Percentiles rank a stretch among this genome's conserved stretches.
Conservation (phyloP, 2,329 filamentous ascomycete species). For the Neofusicoccum sp. region DNA sequence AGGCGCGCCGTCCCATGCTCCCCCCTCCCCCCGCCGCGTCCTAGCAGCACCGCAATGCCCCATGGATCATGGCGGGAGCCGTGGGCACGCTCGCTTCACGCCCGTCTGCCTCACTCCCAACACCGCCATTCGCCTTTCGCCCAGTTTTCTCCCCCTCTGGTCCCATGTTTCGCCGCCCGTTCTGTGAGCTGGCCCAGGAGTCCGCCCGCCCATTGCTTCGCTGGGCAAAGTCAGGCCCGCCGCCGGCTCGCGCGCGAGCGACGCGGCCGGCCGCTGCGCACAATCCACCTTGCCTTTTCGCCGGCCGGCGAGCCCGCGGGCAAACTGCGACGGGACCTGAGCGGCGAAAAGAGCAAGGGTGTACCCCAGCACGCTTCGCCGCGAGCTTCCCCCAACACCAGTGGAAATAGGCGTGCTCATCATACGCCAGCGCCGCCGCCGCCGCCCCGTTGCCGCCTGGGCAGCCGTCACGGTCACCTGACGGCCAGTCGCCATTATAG, state of each 20-base stretch:
- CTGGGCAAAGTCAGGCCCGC: constrained; percentile 6
- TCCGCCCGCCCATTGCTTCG: background rate
- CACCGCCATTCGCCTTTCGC: constrained; percentile 8
- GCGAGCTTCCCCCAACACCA: background rate
- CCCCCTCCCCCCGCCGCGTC: background rate
- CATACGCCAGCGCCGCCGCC: background rate
- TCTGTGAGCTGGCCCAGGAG: constrained; percentile 1
- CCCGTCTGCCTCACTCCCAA: constrained; percentile 10
- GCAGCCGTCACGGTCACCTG: constrained; percentile 3
- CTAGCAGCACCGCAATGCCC: background rate
- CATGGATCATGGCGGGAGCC: constrained; percentile 1
- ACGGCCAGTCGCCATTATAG: background rate
- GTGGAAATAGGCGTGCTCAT: background rate
- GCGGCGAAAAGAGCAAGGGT: constrained; percentile 4
- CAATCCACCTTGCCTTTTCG: constrained; percentile 7
- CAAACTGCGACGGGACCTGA: background rate
- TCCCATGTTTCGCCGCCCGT: background rate
- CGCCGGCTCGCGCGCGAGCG: background rate
- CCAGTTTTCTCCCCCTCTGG: background rate
- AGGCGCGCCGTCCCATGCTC: constrained; percentile 7
- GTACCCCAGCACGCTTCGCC: background rate
- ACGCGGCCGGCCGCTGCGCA: constrained; percentile 10
- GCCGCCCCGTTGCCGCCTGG: background rate
- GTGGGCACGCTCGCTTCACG: constrained; percentile 8
- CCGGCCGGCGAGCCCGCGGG: constrained; percentile 9